Percentiles rank a stretch among this genome's conserved stretches.
Evolutionary conservation across 192 early-diverging fungal genomes (phyloP).

Genomic region (Allomyces macrogynus): DNA sequence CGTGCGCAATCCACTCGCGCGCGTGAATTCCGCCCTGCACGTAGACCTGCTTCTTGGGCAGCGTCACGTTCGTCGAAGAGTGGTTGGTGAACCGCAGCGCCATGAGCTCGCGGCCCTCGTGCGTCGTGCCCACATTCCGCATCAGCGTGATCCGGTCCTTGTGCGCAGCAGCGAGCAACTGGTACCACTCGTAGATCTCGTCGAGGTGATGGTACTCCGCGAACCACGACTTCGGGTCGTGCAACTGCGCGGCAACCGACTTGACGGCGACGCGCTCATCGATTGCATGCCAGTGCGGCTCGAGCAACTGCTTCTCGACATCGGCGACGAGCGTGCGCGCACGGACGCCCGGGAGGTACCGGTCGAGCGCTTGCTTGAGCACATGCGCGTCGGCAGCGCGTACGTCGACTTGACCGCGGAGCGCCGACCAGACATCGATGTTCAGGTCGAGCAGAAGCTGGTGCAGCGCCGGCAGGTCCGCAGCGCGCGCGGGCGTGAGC

Average conservation of each 20-base stretch:
- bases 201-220: constrained; percentile 12
- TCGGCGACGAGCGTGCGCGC: background rate
- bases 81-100: constrained; percentile 14
- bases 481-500: too few relatives aligned
- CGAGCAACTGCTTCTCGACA: background rate
- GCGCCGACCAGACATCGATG: too few relatives aligned
- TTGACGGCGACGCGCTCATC: constrained; percentile 1
- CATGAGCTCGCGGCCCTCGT: constrained; percentile 20
- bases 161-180: constrained; percentile 9
- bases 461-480: too few relatives aligned
- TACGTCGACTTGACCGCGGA: background rate
- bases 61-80: too few relatives aligned
- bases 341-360: too few relatives aligned
- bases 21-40: constrained; percentile 32
- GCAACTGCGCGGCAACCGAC: constrained; percentile 11
- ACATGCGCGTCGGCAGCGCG: background rate
- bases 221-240: constrained; percentile 20
- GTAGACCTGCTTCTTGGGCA: background rate
- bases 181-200: constrained; percentile 14
- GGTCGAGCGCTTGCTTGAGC: background rate
- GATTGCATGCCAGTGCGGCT: background rate
- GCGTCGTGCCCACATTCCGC: constrained; percentile 20
- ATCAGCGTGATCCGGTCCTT: constrained; percentile 15
- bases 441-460: too few relatives aligned
- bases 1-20: constrained; percentile 33